Evolutionary conservation across 345 rosid genomes (phyloP).

Genomic region (Gossypium anomalum): DNA sequence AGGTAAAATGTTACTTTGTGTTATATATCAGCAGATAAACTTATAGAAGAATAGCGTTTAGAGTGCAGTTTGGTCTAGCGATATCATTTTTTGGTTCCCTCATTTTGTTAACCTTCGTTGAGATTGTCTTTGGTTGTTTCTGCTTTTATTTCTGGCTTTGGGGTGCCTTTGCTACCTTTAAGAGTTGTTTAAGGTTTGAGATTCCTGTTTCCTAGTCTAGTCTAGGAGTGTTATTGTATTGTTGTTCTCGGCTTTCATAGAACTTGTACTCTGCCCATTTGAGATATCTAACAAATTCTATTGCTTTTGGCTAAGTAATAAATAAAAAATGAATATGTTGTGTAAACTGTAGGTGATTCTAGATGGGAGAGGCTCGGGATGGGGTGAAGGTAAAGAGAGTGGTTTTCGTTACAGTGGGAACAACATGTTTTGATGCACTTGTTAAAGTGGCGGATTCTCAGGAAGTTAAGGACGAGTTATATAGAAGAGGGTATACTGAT

Average conservation of each 20-base stretch:
- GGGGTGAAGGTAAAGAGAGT: slow-evolving; percentile 28
- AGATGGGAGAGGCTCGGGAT: slow-evolving; percentile 31
- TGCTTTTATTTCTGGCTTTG: neutral
- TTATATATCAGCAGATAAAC: neutral
- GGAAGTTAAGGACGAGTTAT: slow-evolving; percentile 53
- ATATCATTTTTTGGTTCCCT: neutral
- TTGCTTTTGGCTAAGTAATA: neutral
- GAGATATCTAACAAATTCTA: neutral
- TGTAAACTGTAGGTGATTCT: neutral
- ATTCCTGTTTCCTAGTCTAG: neutral
- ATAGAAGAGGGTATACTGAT: slow-evolving; percentile 62
- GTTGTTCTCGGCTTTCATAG: neutral
- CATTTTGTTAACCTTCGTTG: neutral
- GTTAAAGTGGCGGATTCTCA: slow-evolving; percentile 52
- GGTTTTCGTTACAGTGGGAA: slow-evolving; percentile 88
- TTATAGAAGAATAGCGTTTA: neutral
- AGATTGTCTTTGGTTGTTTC: neutral
- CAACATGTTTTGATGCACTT: slow-evolving; percentile 80
- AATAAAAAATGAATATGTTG: neutral
- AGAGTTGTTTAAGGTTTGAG: neutral
- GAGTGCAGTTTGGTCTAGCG: neutral
- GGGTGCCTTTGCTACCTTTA: neutral
- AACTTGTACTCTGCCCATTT: neutral
- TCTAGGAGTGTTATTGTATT: neutral
- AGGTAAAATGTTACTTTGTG: neutral